Conservation (phyloP, 129 eudicot species). For the Flaveria robusta region DNA sequence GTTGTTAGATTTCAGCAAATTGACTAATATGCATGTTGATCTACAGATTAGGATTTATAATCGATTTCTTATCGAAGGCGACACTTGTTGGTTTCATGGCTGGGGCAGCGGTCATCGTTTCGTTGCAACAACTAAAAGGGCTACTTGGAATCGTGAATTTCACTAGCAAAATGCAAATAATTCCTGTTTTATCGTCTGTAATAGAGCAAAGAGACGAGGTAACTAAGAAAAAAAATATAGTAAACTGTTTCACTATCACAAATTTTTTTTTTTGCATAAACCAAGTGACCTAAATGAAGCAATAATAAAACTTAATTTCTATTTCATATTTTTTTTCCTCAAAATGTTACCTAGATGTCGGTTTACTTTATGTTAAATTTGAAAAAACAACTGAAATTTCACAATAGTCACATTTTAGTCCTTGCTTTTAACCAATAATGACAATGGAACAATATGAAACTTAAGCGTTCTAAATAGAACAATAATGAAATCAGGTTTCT, state of each 20-base stretch:
- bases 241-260: too few species aligned
- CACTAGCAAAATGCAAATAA: constrained; percentile 79
- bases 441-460: not conserved
- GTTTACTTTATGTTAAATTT: too few species aligned
- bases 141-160: constrained; percentile 82
- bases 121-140: constrained; percentile 86
- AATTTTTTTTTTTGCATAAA: too few species aligned
- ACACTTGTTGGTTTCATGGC: constrained; percentile 97
- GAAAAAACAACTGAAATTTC: too few species aligned
- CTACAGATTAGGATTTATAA: constrained; percentile 79
- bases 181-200: constrained; percentile 74
- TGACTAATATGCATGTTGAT: not conserved
- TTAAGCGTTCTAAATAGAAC: not conserved
- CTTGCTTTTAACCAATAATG: too few species aligned
- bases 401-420: not conserved
- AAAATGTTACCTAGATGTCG: too few species aligned
- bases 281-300: too few species aligned
- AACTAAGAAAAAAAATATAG: not conserved
- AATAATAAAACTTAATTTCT: too few species aligned
- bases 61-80: constrained; percentile 90
- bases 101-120: constrained; percentile 89
- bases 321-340: too few species aligned
- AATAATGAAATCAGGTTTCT: too few species aligned
- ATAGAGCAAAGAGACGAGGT: constrained; percentile 71
- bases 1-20: too few species aligned